Conservation (phyloP, 1,284 basidiomycete species). For the Naganishia cerealis region DNA sequence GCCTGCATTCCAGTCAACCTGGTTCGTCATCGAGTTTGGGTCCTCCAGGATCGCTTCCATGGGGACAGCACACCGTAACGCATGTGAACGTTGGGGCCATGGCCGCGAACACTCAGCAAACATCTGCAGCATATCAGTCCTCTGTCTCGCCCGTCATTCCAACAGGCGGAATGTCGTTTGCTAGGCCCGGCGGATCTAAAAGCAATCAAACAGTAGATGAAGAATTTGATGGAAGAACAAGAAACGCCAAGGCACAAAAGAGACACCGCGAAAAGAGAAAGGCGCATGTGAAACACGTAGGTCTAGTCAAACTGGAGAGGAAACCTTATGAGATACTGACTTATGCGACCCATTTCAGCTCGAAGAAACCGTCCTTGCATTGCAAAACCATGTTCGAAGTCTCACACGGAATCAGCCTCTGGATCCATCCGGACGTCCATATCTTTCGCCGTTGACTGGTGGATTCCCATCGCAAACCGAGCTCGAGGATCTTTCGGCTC, state of each 20-base stretch:
- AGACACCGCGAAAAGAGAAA: conserved; percentile 87
- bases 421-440: not conserved
- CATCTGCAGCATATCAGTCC: conserved; percentile 4
- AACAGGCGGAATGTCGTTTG: conserved; percentile 12
- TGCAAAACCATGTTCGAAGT: conserved; percentile 22
- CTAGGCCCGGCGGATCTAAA: not conserved
- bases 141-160: conserved; percentile 18
- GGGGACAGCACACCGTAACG: conserved; percentile 1
- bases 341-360: not conserved
- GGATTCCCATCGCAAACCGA: conserved; percentile 1
- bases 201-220: conserved; percentile 33
- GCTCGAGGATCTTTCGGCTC: not conserved
- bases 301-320: conserved; percentile 38
- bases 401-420: conserved; percentile 10
- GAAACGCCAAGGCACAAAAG: conserved; percentile 84
- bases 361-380: conserved; percentile 22
- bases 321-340: not conserved
- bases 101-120: not conserved
- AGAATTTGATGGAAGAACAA: conserved; percentile 53
- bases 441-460: not conserved
- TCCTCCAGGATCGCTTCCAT: not conserved
- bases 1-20: conserved; percentile 7
- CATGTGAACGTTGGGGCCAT: not conserved
- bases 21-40: not conserved
- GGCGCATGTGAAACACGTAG: conserved; percentile 83